Conservation (phyloP, 108 stramenopile species). For the Discostella pseudostelligera region DNA sequence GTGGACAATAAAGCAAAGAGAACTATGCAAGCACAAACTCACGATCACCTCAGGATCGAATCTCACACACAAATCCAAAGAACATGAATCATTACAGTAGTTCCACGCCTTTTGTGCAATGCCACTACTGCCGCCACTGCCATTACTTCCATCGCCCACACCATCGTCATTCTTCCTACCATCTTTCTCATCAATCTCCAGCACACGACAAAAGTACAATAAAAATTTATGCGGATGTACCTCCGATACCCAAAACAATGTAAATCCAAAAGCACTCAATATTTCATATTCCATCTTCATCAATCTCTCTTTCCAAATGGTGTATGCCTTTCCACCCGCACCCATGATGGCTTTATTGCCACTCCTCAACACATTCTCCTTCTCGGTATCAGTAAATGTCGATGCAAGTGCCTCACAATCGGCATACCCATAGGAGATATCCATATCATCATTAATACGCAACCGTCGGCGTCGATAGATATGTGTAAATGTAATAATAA, state of each 20-base stretch:
- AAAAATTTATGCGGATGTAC: constrained; percentile 79
- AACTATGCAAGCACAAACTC: constrained; percentile 14
- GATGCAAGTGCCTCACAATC: constrained; percentile 25
- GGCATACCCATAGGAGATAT: constrained; percentile 8
- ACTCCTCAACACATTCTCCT: constrained; percentile 41
- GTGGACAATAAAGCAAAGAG: neutral
- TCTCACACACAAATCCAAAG: constrained; percentile 75
- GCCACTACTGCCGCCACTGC: constrained; percentile 5
- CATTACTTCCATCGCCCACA: neutral
- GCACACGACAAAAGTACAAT: constrained; percentile 54
- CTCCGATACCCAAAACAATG: constrained; percentile 82
- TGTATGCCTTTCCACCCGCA: constrained; percentile 57
- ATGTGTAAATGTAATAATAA: constrained; percentile 60
- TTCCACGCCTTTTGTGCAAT: constrained; percentile 79
- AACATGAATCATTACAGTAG: constrained; percentile 85
- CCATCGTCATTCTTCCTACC: neutral
- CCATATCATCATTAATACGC: constrained; percentile 31
- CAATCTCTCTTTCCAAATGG: constrained; percentile 61
- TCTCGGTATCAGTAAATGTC: constrained; percentile 34
- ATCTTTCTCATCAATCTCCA: constrained; percentile 33
- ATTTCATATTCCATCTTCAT: constrained; percentile 55
- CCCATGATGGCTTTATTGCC: constrained; percentile 40
- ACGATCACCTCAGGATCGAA: constrained; percentile 70
- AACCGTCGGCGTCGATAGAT: constrained; percentile 63
- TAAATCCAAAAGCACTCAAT: constrained; percentile 74